Conservation (phyloP, 1,284 basidiomycete species). For the Ustilago xerochloae region DNA sequence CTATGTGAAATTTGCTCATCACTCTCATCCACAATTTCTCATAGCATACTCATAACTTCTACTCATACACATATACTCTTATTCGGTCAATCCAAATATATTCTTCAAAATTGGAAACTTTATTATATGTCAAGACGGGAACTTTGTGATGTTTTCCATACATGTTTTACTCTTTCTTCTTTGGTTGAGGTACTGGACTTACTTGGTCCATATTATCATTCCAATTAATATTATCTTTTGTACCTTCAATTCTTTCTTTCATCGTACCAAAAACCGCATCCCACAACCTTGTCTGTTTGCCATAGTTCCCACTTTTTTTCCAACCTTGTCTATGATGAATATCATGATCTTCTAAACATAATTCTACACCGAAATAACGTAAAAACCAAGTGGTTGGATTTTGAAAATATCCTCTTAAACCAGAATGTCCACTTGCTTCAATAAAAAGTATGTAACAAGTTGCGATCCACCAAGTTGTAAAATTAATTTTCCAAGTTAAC, state of each 20-base stretch:
- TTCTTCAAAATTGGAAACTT: no score
- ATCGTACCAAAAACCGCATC: slow-evolving; percentile 63
- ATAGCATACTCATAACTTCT: no score
- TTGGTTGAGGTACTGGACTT: not conserved
- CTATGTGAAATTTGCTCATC: no score
- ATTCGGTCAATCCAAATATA: no score
- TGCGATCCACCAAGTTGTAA: slow-evolving; percentile 42
- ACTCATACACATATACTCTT: no score
- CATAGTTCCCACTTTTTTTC: slow-evolving; percentile 59
- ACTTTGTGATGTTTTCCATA: no score
- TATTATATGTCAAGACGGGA: no score
- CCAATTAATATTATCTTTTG: slow-evolving; percentile 40
- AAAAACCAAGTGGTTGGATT: slow-evolving; percentile 54
- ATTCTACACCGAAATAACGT: slow-evolving; percentile 46
- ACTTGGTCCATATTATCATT: slow-evolving; percentile 27
- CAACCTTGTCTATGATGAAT: slow-evolving; percentile 66
- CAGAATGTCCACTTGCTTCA: slow-evolving; percentile 52
- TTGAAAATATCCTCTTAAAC: slow-evolving; percentile 57
- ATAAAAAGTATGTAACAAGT: slow-evolving; percentile 41
- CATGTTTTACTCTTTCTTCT: slow-evolving; percentile 3
- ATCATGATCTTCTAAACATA: slow-evolving; percentile 66
- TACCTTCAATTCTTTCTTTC: slow-evolving; percentile 55
- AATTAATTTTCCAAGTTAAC: slow-evolving; percentile 47
- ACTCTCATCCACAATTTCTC: no score
- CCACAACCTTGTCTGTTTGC: slow-evolving; percentile 65